phyloP scores from a whole-genome alignment of 495 filamentous ascomycete species.

The Cryomyces minteri region DNA sequence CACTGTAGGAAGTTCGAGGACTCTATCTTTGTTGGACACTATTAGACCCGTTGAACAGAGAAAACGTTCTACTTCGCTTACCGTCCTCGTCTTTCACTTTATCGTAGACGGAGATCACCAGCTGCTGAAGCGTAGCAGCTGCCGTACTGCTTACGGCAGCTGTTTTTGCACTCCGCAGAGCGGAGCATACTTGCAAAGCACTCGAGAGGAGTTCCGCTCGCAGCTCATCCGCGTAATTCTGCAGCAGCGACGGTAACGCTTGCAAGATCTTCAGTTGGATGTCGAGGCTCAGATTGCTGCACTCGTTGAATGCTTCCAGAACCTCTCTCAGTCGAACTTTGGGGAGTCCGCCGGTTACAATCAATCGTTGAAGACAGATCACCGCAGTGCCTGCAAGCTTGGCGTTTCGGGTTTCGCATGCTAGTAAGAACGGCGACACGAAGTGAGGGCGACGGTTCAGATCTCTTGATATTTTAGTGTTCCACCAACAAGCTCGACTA shows the following conservation, averaged over 20 bases:
- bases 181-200: constrained; percentile 76
- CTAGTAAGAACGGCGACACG: constrained; percentile 80
- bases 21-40: constrained; percentile 16
- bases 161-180: constrained; percentile 76
- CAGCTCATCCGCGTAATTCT: constrained; percentile 74
- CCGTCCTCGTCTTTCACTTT: constrained; percentile 72
- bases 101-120: constrained; percentile 83
- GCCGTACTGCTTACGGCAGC: constrained; percentile 86
- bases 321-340: constrained; percentile 59
- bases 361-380: constrained; percentile 72
- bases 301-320: constrained; percentile 71
- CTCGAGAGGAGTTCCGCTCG: constrained; percentile 63
- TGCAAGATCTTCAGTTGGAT: constrained; percentile 94
- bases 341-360: constrained; percentile 61
- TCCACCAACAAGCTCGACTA: background rate
- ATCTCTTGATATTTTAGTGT: constrained; percentile 35
- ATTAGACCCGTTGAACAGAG: background rate
- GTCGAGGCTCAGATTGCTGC: constrained; percentile 54
- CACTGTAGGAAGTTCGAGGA: constrained; percentile 30
- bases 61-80: constrained; percentile 14
- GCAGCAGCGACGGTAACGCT: constrained; percentile 73
- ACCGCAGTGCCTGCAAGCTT: constrained; percentile 77
- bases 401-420: constrained; percentile 72
- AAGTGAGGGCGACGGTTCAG: constrained; percentile 65
- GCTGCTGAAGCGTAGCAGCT: constrained; percentile 84